A percentile compares a stretch with the other conserved stretches of the same genome.
phyloP scores from a whole-genome alignment of 768 basidiomycete genomes.

The Russula abietina region DNA sequence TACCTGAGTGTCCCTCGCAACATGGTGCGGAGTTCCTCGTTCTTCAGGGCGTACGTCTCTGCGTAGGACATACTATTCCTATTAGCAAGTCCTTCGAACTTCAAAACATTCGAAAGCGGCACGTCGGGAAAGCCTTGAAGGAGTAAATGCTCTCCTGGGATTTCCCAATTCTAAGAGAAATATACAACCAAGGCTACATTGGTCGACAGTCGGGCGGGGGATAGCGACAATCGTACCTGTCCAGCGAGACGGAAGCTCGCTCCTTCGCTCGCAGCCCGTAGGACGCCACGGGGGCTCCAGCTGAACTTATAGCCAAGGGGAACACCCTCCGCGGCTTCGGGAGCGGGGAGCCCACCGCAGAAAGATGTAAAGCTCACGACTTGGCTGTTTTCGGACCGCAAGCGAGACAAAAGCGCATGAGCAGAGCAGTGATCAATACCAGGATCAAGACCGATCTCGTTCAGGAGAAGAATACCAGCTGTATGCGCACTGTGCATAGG shows the following conservation, averaged over 20 bases:
- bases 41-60: slow-evolving; percentile 53
- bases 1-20: slow-evolving; percentile 82
- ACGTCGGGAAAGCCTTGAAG: slow-evolving; percentile 56
- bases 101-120: slow-evolving; percentile 54
- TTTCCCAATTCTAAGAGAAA: slow-evolving; percentile 37
- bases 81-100: slow-evolving; percentile 82
- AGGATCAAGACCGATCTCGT: slow-evolving; percentile 87
- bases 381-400: slow-evolving; percentile 46
- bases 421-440: slow-evolving; percentile 89
- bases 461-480: slow-evolving; percentile 67
- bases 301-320: slow-evolving; percentile 91
- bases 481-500: slow-evolving; percentile 44
- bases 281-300: slow-evolving; percentile 86
- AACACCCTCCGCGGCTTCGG: slow-evolving; percentile 49
- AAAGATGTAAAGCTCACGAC: slow-evolving; percentile 79
- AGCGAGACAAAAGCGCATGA: slow-evolving; percentile 53
- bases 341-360: slow-evolving; percentile 88
- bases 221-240: slow-evolving; percentile 37
- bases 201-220: not conserved
- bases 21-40: slow-evolving; percentile 48
- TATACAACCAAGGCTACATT: not conserved
- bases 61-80: slow-evolving; percentile 72
- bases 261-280: slow-evolving; percentile 69
- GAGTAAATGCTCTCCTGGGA: slow-evolving; percentile 52
- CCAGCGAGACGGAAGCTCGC: slow-evolving; percentile 59